Conservation (phyloP, 1,284 basidiomycete species). For the Moniliella sp. region DNA sequence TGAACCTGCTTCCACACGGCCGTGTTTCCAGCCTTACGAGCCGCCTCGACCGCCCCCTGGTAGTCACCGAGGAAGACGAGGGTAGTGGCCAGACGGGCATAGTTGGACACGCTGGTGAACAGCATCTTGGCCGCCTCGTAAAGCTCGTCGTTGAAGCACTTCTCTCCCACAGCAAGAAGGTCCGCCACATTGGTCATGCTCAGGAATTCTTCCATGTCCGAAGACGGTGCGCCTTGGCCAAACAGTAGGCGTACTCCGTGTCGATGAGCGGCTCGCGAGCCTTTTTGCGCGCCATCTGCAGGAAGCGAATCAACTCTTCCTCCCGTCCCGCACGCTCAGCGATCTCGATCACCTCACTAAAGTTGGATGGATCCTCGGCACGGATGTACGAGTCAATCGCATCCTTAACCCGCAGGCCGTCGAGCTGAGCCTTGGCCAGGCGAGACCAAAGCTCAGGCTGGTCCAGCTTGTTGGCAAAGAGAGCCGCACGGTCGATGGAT, state of each 20-base stretch:
- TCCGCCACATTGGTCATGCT: constrained; percentile 97
- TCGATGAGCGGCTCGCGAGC: constrained; percentile 93
- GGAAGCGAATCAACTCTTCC: constrained; percentile 84
- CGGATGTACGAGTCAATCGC: constrained; percentile 98
- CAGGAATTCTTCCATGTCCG: constrained; percentile 86
- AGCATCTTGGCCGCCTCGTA: constrained; percentile 90
- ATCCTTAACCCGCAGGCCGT: constrained; percentile 93
- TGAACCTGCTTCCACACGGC: constrained; percentile 99
- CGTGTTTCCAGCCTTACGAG: constrained; percentile 93
- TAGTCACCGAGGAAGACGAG: constrained; percentile 96
- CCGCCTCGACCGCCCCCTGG: constrained; percentile 91
- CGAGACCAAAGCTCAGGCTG: constrained; percentile 88
- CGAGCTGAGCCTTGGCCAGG: constrained; percentile 94
- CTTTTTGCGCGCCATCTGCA: constrained; percentile 98
- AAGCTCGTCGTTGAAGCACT: constrained; percentile 93
- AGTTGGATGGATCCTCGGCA: constrained; percentile 87
- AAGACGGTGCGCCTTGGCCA: constrained; percentile 31
- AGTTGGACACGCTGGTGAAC: constrained; percentile 92
- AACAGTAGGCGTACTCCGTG: constrained; percentile 42
- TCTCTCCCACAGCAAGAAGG: constrained; percentile 84
- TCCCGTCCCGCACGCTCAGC: constrained; percentile 86
- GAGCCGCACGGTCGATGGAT: constrained; percentile 82
- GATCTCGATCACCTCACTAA: constrained; percentile 86
- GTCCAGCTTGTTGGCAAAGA: constrained; percentile 91
- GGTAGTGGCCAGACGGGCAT: constrained; percentile 89